These are phyloP conservation scores for Populus euphratica DNA, from an alignment of 345 rosid genomes.

Conservation along the genomic window DNA sequence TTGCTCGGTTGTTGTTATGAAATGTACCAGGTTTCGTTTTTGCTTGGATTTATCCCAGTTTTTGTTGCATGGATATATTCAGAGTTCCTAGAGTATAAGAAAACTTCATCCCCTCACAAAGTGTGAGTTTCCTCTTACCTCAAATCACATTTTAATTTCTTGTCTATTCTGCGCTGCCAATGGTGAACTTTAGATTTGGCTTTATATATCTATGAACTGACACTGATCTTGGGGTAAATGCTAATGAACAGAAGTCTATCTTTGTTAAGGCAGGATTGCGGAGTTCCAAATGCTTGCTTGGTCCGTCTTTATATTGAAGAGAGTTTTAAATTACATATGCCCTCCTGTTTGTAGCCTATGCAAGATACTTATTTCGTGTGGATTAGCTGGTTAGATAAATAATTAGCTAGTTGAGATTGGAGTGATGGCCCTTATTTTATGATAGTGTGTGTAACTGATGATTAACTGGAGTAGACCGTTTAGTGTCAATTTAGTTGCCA, in stretches of 20 bases:
- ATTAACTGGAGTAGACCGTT: not conserved
- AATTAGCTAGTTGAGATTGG: not conserved
- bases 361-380: not conserved
- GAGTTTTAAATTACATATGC: too few relatives aligned
- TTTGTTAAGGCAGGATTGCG: not conserved
- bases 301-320: not conserved
- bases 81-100: slow-evolving; percentile 72
- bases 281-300: not conserved
- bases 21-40: slow-evolving; percentile 68
- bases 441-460: not conserved
- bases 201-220: not conserved
- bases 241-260: not conserved
- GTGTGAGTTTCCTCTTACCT: slow-evolving; percentile 51
- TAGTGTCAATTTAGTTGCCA: not conserved
- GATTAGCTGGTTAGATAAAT: not conserved
- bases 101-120: slow-evolving; percentile 51
- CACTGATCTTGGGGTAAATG: not conserved
- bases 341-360: not conserved
- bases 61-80: slow-evolving; percentile 88
- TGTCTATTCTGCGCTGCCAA: too few relatives aligned
- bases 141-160: not conserved
- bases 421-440: not conserved
- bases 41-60: slow-evolving; percentile 77
- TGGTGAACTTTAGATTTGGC: not conserved
- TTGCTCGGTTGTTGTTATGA: slow-evolving; percentile 8